Percentiles rank a stretch among this genome's conserved stretches.
phyloP scores from a whole-genome alignment of 2,329 filamentous ascomycete genomes.

The Penicillium glabrum region DNA sequence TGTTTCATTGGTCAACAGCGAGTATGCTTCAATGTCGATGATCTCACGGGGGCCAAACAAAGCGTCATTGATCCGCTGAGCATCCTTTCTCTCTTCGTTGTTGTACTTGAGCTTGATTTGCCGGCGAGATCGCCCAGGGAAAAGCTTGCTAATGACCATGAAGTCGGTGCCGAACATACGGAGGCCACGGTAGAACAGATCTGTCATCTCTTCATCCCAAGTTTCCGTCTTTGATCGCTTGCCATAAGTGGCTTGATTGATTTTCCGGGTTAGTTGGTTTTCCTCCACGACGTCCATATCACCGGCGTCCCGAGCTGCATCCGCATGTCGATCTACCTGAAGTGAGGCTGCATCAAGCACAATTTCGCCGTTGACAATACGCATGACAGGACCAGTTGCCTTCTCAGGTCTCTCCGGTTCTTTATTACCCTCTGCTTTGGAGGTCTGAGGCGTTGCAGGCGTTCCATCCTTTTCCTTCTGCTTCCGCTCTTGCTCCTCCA shows the following conservation, averaged over 20 bases:
- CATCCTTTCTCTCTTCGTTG: constrained; percentile 59
- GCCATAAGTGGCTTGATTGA: constrained; percentile 48
- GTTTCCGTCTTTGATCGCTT: constrained; percentile 53
- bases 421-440: background rate
- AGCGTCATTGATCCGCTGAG: constrained; percentile 53
- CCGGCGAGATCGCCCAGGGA: constrained; percentile 58
- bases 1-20: constrained; percentile 46
- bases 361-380: constrained; percentile 59
- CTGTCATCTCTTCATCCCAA: constrained; percentile 60
- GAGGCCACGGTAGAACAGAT: constrained; percentile 62
- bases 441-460: constrained; percentile 26
- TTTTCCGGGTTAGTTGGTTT: constrained; percentile 47
- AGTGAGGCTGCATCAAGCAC: constrained; percentile 54
- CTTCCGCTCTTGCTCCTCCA: constrained; percentile 52
- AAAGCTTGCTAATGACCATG: constrained; percentile 62
- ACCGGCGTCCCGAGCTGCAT: constrained; percentile 50
- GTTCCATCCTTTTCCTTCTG: constrained; percentile 38
- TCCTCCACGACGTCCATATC: constrained; percentile 48
- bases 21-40: constrained; percentile 46
- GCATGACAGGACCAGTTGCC: constrained; percentile 47
- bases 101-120: constrained; percentile 65
- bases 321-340: constrained; percentile 56
- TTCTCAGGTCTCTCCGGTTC: constrained; percentile 7
- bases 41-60: constrained; percentile 48
- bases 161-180: constrained; percentile 67